Base-by-base conservation (phyloP, 1,284 basidiomycete species). In the Cerrena zonata region DNA sequence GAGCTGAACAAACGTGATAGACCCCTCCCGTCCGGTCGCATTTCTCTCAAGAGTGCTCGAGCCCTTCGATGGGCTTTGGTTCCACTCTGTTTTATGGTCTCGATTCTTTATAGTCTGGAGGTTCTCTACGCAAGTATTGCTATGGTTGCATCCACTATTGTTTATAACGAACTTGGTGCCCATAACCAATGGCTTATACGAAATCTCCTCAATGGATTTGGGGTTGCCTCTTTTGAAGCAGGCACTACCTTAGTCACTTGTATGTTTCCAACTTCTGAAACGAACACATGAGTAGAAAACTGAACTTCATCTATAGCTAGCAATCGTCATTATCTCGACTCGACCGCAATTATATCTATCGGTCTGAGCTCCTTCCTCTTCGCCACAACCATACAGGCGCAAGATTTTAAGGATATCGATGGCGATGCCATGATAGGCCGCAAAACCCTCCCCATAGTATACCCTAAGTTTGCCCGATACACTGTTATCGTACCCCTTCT, bases 1-100 rank as follows among this genome's bases (percentile, higher is more conserved):
- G 56, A 56, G 12, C 49, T 58, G 39, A 77, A 77, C 58, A 74
- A 75, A 52, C 65, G 69, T 3, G 69, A 69, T 61, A 57, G 75
- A 7, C 75, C 75, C 5, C 61, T 77, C 12, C 73, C 75, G 10
- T 64, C 74, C 1, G 65, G 68, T 7, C 65, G 71, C n/a, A 69
- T 76, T 30, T 62, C 68, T 10, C 50, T 70, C 21, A 37, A 41
- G 11, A 55, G 58, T 22, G 67, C 74, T 1, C 56, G 53, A 21
- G 41, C 56, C 12, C 61, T 75, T 4, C 68, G 71, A 19, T 69
- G 69, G 67, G 19, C 65, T 4, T 60, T 70, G 26, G 59, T 69
- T 1, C 59, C 65, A 2, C 43, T 66, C 0, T 75, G 71, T 51
- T 54, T 69, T 2, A 52, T 52, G 5, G 59, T 62, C 27, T 73